Evolutionary conservation across 495 filamentous ascomycete species (phyloP), one percentile per base, ranked within the genome.

Genomic region (Aspergillus carlsbadensis): DNA sequence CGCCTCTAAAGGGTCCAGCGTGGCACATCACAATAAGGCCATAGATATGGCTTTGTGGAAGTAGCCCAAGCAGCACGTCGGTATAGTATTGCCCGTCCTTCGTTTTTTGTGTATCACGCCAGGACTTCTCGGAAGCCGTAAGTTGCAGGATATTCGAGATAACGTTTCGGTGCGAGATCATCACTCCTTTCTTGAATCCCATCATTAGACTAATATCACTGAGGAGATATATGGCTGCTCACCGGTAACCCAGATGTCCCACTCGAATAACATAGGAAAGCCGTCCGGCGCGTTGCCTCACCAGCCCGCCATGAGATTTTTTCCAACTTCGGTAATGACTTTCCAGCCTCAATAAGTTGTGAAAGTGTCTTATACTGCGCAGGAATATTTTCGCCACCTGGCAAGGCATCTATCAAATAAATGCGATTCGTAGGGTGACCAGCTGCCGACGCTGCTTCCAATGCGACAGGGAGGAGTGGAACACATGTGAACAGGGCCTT

Each of bases 11-110:
- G 5, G 82, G 71, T 10, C 78, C 80, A 0, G 78, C 74, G 62
- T 91, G 90, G 42, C 81, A 86, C 33, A 91, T 84, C 1, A 93
- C 87, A 10, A 94, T 86, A 26, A 96, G 72, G 2, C 83, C 83
- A 65, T 96, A 96, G 57, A 96, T 96, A 68, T 96, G 92, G 55
- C 84, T 90, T 57, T 92, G 82, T 0, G 92, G 92, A 4, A 96
- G 76, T 10, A 96, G 78, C 5, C 90, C 91, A 3, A 96, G 75
- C 3, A 64, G 68, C 3, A 83, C 82, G 44, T 93, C 88, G 0
- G 81, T 84, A 36, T 70, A 73, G 5, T 63, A 56, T 31, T 68
- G 51, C 37, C 58, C 60, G 10, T 75, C 73, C 1, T 64, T 59
- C 26, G 77, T 62, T 33, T 63, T 71, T 36, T 70, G 58, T 5